These are phyloP conservation scores for Geranomyces variabilis DNA, from an alignment of 192 early-diverging fungal species.

Conservation along the genomic window DNA sequence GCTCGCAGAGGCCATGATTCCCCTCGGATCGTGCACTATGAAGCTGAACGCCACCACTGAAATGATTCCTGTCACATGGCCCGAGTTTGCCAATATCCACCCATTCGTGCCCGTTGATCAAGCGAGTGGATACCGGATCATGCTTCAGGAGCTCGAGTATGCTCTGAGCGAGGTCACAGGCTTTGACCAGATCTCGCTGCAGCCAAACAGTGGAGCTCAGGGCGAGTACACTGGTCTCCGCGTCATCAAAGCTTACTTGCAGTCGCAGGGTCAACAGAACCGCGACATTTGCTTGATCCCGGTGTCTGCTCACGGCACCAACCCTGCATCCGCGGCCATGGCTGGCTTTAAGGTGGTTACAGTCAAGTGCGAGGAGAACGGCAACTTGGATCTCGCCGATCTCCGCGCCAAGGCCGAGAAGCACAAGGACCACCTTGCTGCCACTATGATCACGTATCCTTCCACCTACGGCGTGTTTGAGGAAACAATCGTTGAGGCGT, in stretches of 20 bases:
- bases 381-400: constrained; percentile 91
- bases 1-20: constrained; percentile 98
- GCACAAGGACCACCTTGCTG: constrained; percentile 85
- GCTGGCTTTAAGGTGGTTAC: constrained; percentile 92
- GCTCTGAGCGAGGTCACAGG: constrained; percentile 92
- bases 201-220: constrained; percentile 99
- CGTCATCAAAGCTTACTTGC: constrained; percentile 90
- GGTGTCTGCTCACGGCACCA: constrained; percentile 98
- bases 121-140: constrained; percentile 87
- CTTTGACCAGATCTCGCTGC: constrained; percentile 88
- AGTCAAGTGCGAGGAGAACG: constrained; percentile 88
- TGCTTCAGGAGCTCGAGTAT: constrained; percentile 86
- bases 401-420: constrained; percentile 85
- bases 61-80: constrained; percentile 99
- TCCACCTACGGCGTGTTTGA: constrained; percentile 99
- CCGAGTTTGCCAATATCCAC: constrained; percentile 93
- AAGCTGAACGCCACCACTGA: constrained; percentile 99
- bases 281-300: constrained; percentile 96
- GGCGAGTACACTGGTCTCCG: constrained; percentile 98
- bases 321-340: constrained; percentile 98
- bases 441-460: constrained; percentile 99
- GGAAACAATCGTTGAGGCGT: constrained; percentile 81
- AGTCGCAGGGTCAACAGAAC: constrained; percentile 76
- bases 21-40: constrained; percentile 99
- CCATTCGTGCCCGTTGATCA: constrained; percentile 96